A percentile compares a stretch with the other conserved stretches of the same genome.
Evolutionary conservation across 2,329 filamentous ascomycete genomes (phyloP).

Genomic region (Graphiopsis chlorocephala): DNA sequence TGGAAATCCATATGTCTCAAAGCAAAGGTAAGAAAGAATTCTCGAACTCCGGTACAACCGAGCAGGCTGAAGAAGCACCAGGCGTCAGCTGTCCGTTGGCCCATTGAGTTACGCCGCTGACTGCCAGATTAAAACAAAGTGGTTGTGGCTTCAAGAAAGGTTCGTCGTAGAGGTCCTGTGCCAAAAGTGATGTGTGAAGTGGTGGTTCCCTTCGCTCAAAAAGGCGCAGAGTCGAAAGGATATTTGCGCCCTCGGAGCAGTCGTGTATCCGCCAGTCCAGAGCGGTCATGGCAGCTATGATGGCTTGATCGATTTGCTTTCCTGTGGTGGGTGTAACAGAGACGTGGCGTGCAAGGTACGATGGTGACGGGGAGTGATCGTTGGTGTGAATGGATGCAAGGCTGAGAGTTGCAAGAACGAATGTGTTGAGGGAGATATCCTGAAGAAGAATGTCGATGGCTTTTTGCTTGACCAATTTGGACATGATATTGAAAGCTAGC

Average conservation of each 20-base stretch:
- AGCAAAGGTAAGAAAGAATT: slow-evolving; percentile 7
- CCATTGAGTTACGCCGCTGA: slow-evolving; percentile 6
- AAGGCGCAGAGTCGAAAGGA: slow-evolving; percentile 15
- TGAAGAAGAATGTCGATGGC: slow-evolving; percentile 6
- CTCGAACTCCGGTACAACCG: neutral
- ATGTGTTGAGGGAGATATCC: slow-evolving; percentile 22
- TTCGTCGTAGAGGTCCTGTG: slow-evolving; percentile 1
- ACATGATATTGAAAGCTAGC: slow-evolving; percentile 31
- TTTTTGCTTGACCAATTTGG: slow-evolving; percentile 18
- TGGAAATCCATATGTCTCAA: neutral
- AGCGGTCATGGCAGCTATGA: slow-evolving; percentile 21
- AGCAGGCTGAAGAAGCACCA: neutral
- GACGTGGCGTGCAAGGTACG: slow-evolving; percentile 27
- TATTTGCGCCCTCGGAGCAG: slow-evolving; percentile 19
- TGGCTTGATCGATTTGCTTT: slow-evolving; percentile 22
- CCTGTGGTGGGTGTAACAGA: slow-evolving; percentile 21
- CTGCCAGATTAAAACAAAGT: neutral
- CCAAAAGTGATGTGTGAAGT: neutral
- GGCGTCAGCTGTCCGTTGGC: slow-evolving; percentile 18
- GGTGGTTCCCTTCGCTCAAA: slow-evolving; percentile 6
- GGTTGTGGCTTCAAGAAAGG: slow-evolving; percentile 8
- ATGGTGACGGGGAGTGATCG: slow-evolving; percentile 24
- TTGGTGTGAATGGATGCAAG: slow-evolving; percentile 30
- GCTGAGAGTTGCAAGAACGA: slow-evolving; percentile 27
- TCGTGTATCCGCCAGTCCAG: slow-evolving; percentile 30